Conservation (phyloP, 2,329 filamentous ascomycete species). For the Cladosporium sp. region DNA sequence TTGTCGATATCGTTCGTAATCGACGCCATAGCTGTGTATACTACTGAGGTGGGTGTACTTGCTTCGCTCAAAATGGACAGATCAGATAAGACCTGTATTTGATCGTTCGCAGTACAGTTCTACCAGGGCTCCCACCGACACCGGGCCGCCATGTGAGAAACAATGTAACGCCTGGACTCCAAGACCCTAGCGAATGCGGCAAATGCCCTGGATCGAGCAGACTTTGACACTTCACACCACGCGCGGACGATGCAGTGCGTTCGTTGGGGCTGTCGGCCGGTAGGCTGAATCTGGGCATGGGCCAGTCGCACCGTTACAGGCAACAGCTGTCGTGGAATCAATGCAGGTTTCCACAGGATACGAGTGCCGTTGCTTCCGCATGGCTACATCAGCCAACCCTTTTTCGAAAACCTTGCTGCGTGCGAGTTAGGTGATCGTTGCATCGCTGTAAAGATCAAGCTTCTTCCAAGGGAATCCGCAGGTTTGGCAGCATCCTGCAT, state of each 20-base stretch:
- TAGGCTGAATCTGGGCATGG: neutral
- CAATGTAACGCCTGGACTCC: neutral
- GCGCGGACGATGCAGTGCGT: neutral
- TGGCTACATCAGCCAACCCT: neutral
- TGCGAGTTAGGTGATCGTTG: too few relatives aligned
- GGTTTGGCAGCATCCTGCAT: conserved; percentile 6
- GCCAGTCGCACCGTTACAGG: neutral
- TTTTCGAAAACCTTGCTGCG: too few relatives aligned
- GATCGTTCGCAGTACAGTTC: neutral
- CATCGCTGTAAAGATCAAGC: neutral
- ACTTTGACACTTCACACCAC: neutral
- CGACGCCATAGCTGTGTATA: conserved; percentile 14
- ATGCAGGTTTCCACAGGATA: neutral
- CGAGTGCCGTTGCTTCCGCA: neutral
- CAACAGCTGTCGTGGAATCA: neutral
- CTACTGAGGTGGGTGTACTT: conserved; percentile 2
- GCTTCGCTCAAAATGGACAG: neutral
- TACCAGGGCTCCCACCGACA: conserved; percentile 3
- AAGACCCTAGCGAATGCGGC: conserved; percentile 1
- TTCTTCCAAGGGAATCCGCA: conserved; percentile 2
- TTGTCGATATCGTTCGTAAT: conserved; percentile 15
- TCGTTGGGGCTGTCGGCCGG: neutral
- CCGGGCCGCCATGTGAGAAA: neutral
- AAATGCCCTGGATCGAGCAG: conserved; percentile 1
- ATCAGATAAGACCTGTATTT: conserved; percentile 10